Evolutionary conservation across 225 moss, liverwort and hornwort genomes (phyloP), one percentile per base, ranked within the genome.

Genomic region (Bryum argenteum): DNA sequence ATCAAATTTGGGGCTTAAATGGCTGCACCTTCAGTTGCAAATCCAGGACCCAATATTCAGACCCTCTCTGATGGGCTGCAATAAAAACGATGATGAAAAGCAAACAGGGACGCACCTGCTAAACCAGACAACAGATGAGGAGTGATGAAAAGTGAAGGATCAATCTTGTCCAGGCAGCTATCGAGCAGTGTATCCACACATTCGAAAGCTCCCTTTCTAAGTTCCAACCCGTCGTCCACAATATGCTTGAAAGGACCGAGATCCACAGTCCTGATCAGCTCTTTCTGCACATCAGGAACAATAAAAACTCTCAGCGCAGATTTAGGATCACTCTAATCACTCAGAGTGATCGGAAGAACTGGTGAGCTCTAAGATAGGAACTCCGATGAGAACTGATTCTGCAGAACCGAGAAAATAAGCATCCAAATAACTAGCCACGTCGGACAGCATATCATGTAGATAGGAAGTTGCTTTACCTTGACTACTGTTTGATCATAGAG

Each of bases 221-320:
- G 92, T 77, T 99, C 98, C 79, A 99, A 80, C 20, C 98, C 98
- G 78, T 99, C 98, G 74, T 99, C 98, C 51, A 99, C 89, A 41
- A 92, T 99, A 74, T 99, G 98, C 79, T 99, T 99, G 80, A 99
- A 99, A 61, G 98, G 98, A 65, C 98, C 98, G 65, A 99, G 85
- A 71, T 99, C 98, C 73, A 99, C 98, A 33, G 92, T 99, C 76
- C 98, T 90, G 58, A 94, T 99, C 37, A 99, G 87, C 74, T 99
- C 98, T 94, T 91, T 91, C 98, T 99, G 88, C 83, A 80, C 64
- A 70, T 21, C 66, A 79, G 33, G 45, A 81, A 61, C 15, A 43
- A 71, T n/a, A 56, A 57, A 14, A 21, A 38, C 13, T 16, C 61
- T 76, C 33, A 66, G 44, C 58, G 12, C 56, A 37, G 9, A 62